A percentile compares a stretch with the other conserved stretches of the same genome.
phyloP scores from a whole-genome alignment of 2,329 filamentous ascomycete genomes.

The Metarhizium anisopliae region DNA sequence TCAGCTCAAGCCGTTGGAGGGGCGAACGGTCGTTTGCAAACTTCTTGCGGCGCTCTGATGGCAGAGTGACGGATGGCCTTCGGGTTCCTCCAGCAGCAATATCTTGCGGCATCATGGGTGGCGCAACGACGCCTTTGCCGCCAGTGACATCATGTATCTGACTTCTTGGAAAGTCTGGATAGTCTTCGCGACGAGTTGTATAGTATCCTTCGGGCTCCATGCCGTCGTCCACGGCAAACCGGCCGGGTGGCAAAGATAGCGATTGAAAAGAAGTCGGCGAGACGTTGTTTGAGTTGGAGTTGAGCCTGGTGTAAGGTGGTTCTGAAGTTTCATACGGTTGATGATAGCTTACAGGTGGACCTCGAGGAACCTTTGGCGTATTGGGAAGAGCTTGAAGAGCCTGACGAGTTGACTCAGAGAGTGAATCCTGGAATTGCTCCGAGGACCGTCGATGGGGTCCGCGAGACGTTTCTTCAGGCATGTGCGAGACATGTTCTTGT shows the following conservation, averaged over 20 bases:
- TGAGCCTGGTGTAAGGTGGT: conserved; percentile 15
- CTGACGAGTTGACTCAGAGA: conserved; percentile 9
- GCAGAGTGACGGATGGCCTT: conserved; percentile 29
- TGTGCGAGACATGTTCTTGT: conserved; percentile 28
- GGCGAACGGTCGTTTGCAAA: conserved; percentile 81
- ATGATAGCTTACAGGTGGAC: conserved; percentile 49
- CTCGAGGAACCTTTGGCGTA: conserved; percentile 53
- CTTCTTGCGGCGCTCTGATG: conserved; percentile 40
- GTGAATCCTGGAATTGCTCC: conserved; percentile 26
- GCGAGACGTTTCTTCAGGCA: conserved; percentile 9
- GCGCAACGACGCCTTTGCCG: conserved; percentile 13
- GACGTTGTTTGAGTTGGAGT: conserved; percentile 7
- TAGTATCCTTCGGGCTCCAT: conserved; percentile 19
- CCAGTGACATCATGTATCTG: conserved; percentile 12
- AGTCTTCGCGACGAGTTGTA: conserved; percentile 10
- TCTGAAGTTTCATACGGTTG: conserved; percentile 29
- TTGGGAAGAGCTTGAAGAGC: conserved; percentile 32
- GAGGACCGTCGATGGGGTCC: conserved; percentile 14
- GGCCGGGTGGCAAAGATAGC: neutral
- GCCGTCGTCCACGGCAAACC: conserved; percentile 7
- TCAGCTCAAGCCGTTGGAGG: conserved; percentile 85
- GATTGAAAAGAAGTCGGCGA: conserved; percentile 1
- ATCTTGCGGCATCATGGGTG: conserved; percentile 10
- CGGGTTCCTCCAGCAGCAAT: conserved; percentile 19
- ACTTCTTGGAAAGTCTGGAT: conserved; percentile 4